Percentiles rank a stretch among this genome's conserved stretches.
These are phyloP conservation scores for Aspergillus tubingensis DNA, from an alignment of 2,329 filamentous ascomycete species.

Conservation along the genomic window DNA sequence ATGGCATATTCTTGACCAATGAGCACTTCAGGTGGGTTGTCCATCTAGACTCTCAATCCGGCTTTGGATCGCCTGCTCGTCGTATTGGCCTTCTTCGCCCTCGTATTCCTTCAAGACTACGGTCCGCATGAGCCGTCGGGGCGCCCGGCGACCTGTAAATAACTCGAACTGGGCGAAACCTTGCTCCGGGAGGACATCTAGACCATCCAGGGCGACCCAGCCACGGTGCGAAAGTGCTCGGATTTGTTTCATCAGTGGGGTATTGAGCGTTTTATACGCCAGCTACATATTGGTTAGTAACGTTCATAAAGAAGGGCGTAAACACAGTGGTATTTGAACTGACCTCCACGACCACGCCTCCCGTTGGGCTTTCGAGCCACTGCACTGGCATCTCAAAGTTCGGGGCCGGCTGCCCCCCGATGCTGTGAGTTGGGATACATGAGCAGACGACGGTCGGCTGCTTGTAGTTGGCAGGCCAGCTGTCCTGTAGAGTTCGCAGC, in stretches of 20 bases:
- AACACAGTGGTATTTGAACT: slow-evolving; percentile 15
- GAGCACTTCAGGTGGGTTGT: slow-evolving; percentile 29
- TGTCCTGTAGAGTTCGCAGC: slow-evolving; percentile 31
- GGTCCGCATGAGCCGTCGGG: slow-evolving; percentile 40
- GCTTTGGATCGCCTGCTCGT: slow-evolving; percentile 31
- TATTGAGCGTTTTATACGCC: slow-evolving; percentile 44
- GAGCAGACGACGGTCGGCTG: slow-evolving; percentile 43
- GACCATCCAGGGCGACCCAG: slow-evolving; percentile 43
- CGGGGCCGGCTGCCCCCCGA: slow-evolving; percentile 37
- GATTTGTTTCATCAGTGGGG: slow-evolving; percentile 40
- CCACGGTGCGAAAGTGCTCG: slow-evolving; percentile 39
- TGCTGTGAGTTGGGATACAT: slow-evolving; percentile 41
- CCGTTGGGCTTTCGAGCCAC: slow-evolving; percentile 43
- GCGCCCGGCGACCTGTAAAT: slow-evolving; percentile 42
- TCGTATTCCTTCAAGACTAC: slow-evolving; percentile 39
- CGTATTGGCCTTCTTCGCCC: slow-evolving; percentile 37
- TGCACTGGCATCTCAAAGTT: slow-evolving; percentile 39
- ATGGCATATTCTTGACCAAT: not conserved
- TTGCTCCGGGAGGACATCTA: slow-evolving; percentile 44
- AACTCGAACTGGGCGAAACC: slow-evolving; percentile 45
- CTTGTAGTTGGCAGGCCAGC: slow-evolving; percentile 37
- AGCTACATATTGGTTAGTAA: slow-evolving; percentile 25
- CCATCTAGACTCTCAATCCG: slow-evolving; percentile 36
- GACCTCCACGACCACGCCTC: slow-evolving; percentile 45
- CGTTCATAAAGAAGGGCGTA: not conserved